Percentiles rank a stretch among this genome's conserved stretches.
Conservation (phyloP, 192 early-diverging fungal species). For the Oehlia diaphana region DNA sequence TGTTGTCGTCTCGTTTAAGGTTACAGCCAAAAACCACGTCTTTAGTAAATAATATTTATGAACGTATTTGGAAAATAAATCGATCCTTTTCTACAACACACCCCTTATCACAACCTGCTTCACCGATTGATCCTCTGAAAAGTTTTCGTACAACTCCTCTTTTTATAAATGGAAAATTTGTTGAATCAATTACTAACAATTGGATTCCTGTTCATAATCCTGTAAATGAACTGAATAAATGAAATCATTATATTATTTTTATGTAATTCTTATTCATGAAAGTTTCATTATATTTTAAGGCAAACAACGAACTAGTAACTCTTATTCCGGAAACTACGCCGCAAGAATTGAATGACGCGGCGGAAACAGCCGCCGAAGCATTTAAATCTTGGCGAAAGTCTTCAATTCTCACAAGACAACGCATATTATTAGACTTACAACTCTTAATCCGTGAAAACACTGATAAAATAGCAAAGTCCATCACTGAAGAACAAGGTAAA, state of each 20-base stretch:
- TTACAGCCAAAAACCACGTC: not conserved
- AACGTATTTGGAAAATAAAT: not conserved
- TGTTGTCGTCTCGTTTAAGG: not conserved
- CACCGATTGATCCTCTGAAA: not conserved
- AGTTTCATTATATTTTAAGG: constrained; percentile 44
- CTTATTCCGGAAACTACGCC: constrained; percentile 86
- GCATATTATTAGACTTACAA: constrained; percentile 91
- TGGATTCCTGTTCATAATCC: constrained; percentile 93
- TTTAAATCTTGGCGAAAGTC: constrained; percentile 88
- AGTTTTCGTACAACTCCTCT: constrained; percentile 54
- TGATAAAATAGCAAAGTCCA: constrained; percentile 77
- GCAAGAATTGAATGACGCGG: constrained; percentile 79
- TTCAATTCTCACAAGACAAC: constrained; percentile 79
- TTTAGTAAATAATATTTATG: not conserved
- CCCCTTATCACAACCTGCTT: not conserved
- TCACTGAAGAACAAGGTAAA: constrained; percentile 91
- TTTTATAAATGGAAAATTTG: constrained; percentile 90
- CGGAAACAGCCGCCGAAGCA: constrained; percentile 67
- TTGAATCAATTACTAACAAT: constrained; percentile 79
- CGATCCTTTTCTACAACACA: not conserved
- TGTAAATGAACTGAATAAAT: constrained; percentile 45
- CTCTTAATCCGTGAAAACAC: constrained; percentile 77
- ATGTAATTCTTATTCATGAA: not conserved
- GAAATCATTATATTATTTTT: not conserved
- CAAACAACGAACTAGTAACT: constrained; percentile 87